These are phyloP conservation scores for Heracleum sosnowskyi DNA, from an alignment of 129 eudicot genomes.

Conservation along the genomic window DNA sequence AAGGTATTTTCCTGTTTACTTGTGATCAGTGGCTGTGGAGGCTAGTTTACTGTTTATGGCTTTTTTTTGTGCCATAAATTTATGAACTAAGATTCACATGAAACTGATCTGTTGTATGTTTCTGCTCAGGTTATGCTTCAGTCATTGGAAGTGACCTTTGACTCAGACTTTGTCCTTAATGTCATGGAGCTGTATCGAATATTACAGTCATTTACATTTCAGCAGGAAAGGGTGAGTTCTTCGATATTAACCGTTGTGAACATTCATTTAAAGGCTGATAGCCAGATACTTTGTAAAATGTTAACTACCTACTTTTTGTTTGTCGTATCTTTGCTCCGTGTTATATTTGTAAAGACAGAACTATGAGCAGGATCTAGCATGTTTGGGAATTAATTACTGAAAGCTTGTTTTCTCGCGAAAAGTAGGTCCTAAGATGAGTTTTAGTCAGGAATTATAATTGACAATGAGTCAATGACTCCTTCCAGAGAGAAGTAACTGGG, in stretches of 20 bases:
- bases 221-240: slow-evolving; percentile 54
- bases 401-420: no score
- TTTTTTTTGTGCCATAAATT: slow-evolving; percentile 10
- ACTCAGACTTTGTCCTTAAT: slow-evolving; percentile 40
- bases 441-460: no score
- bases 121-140: slow-evolving; percentile 57
- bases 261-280: neutral
- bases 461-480: no score
- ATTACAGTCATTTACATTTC: slow-evolving; percentile 35
- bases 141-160: slow-evolving; percentile 55
- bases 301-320: neutral
- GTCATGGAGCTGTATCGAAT: slow-evolving; percentile 43
- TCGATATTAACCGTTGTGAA: neutral
- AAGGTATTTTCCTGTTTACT: slow-evolving; percentile 35
- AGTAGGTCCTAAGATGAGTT: no score
- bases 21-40: neutral
- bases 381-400: no score
- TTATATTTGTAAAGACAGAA: neutral
- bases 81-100: neutral
- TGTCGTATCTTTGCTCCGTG: neutral
- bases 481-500: no score
- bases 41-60: neutral
- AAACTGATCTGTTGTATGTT: slow-evolving; percentile 15
- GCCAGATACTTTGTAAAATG: neutral
- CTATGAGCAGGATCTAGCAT: no score